Conservation (phyloP, 164 flowering plant genomes). For the Macadamia tetraphylla region DNA sequence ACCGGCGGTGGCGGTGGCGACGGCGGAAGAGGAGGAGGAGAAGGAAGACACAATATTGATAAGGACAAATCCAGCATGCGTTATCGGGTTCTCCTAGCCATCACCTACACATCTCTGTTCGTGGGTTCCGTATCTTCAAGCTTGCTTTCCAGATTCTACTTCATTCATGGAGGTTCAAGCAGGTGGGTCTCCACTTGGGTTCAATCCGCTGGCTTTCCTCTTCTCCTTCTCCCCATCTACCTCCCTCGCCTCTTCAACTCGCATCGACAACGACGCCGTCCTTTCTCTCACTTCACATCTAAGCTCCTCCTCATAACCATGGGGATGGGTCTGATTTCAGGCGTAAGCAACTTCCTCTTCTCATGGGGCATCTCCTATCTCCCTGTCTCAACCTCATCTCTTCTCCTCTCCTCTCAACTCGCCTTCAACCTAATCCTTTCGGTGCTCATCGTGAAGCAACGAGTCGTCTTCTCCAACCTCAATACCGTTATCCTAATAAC, state of each 20-base stretch:
- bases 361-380: slow-evolving; percentile 74
- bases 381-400: slow-evolving; percentile 65
- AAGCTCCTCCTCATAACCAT: slow-evolving; percentile 21
- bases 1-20: background rate
- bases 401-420: slow-evolving; percentile 59
- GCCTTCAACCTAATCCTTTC: slow-evolving; percentile 64
- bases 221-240: slow-evolving; percentile 45
- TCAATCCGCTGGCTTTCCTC: slow-evolving; percentile 18
- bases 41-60: background rate
- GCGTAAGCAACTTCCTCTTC: slow-evolving; percentile 60
- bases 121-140: slow-evolving; percentile 53
- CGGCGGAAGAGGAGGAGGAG: background rate
- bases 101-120: slow-evolving; percentile 21
- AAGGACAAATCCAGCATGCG: slow-evolving; percentile 7
- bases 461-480: slow-evolving; percentile 46
- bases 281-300: slow-evolving; percentile 43
- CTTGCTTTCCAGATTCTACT: slow-evolving; percentile 61
- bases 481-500: slow-evolving; percentile 64
- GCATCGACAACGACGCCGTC: slow-evolving; percentile 12
- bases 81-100: slow-evolving; percentile 28
- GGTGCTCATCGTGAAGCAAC: slow-evolving; percentile 54
- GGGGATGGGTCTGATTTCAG: slow-evolving; percentile 45
- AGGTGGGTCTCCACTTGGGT: slow-evolving; percentile 76
- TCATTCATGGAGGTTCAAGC: slow-evolving; percentile 72
- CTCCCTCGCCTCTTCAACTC: slow-evolving; percentile 21